Conservation (phyloP, 2,329 filamentous ascomycete genomes). For the Fusarium annulatum region DNA sequence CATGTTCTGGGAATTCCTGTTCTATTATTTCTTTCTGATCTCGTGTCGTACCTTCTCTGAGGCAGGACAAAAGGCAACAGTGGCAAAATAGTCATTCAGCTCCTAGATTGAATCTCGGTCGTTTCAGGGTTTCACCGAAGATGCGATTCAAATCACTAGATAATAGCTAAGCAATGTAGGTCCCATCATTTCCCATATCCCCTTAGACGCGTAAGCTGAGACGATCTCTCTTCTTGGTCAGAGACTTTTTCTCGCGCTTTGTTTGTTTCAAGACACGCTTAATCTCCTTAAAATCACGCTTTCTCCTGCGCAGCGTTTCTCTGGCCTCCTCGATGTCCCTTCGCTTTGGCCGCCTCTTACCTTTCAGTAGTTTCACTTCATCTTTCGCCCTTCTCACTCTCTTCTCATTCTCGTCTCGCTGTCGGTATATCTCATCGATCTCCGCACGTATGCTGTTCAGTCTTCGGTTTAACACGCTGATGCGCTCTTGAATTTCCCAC, state of each 20-base stretch:
- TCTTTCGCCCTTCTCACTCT: not conserved
- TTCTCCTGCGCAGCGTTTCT: accelerated
- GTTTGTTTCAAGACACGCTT: not conserved
- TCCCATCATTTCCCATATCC: accelerated
- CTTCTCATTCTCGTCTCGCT: not conserved
- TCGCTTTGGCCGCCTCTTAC: not conserved
- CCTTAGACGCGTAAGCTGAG: not conserved
- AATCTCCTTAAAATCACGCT: not conserved
- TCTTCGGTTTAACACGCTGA: not conserved
- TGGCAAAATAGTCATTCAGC: too few relatives aligned
- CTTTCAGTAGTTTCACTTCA: not conserved
- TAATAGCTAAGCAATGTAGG: accelerated
- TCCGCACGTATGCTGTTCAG: not conserved
- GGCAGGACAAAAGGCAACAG: too few relatives aligned
- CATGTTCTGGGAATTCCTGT: too few relatives aligned
- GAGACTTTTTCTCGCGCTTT: not conserved
- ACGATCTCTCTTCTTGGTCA: not conserved
- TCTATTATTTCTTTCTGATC: too few relatives aligned
- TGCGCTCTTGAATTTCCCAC: not conserved
- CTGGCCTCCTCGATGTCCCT: not conserved
- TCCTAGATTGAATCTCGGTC: too few relatives aligned
- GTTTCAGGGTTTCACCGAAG: not conserved
- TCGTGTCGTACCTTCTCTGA: too few relatives aligned
- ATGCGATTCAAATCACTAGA: accelerated
- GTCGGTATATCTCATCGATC: not conserved